Percentiles rank a stretch among this genome's conserved stretches.
Evolutionary conservation across 2,329 filamentous ascomycete species (phyloP).

Genomic region (Thelonectria discophora): DNA sequence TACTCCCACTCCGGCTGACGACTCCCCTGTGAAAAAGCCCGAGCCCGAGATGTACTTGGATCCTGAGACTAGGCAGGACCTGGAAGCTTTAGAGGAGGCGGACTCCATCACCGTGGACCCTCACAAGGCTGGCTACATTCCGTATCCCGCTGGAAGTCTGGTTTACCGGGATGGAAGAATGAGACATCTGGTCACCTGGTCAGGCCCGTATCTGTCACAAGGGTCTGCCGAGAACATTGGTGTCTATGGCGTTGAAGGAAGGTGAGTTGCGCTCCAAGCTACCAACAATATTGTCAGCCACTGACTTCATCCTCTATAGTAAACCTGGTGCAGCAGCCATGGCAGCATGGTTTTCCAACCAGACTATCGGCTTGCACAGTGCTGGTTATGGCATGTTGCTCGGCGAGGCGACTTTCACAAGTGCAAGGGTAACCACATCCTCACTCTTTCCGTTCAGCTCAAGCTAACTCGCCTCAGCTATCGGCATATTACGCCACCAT

Average conservation of each 20-base stretch:
- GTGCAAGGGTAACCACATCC: slow-evolving; percentile 46
- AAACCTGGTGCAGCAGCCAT: slow-evolving; percentile 57
- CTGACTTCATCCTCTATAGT: slow-evolving; percentile 32
- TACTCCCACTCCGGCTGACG: neutral
- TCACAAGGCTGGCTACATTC: slow-evolving; percentile 58
- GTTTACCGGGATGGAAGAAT: slow-evolving; percentile 55
- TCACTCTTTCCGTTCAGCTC: rapidly evolving
- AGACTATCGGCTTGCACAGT: slow-evolving; percentile 52
- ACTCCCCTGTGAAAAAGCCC: slow-evolving; percentile 15
- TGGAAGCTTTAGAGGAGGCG: slow-evolving; percentile 50
- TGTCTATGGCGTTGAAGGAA: slow-evolving; percentile 56
- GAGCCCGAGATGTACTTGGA: slow-evolving; percentile 49
- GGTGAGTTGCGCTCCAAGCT: slow-evolving; percentile 34
- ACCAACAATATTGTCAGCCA: neutral
- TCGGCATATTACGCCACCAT: slow-evolving; percentile 54
- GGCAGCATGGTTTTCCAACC: slow-evolving; percentile 55
- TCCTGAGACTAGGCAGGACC: slow-evolving; percentile 50
- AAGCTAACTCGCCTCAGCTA: slow-evolving; percentile 37
- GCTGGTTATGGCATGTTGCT: slow-evolving; percentile 54
- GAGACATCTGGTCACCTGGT: slow-evolving; percentile 56
- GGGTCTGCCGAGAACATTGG: slow-evolving; percentile 52
- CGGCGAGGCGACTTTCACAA: slow-evolving; percentile 55
- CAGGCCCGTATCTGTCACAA: slow-evolving; percentile 50
- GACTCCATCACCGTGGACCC: slow-evolving; percentile 60
- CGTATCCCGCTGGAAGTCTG: slow-evolving; percentile 56